Evolutionary conservation across 495 filamentous ascomycete genomes (phyloP), one percentile per base, ranked within the genome.

Genomic region (Neurospora cerealis): DNA sequence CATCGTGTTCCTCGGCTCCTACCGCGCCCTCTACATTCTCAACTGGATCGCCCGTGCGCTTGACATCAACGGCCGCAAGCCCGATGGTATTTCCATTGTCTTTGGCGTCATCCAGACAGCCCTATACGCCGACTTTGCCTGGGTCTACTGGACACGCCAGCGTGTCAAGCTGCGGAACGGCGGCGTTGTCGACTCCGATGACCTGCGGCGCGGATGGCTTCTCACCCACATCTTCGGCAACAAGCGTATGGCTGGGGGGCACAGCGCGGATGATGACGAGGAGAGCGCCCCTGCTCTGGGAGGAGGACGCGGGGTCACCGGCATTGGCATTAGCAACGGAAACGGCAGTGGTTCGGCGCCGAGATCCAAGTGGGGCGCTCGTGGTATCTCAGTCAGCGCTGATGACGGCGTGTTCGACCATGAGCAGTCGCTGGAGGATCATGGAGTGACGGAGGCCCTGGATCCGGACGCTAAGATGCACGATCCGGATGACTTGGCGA

Each of bases 121-220:
- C 2, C 88, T 98, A 71, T 98, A 98, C 80, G 79, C 94, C 75
- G 96, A 99, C 80, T 99, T 99, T 79, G 93, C 92, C 34, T 98
- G 95, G 94, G 93, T 99, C 1, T 99, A 99, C 84, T 97, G 92
- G 84, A 91, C 91, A 5, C 87, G 96, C 42, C 96, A 98, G 83
- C 88, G 93, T 41, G 95, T 99, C 77, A 98, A 98, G 88, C 90
- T 99, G 5, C 88, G 96, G 62, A 90, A 91, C 74, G 95, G 95
- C 73, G 94, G 93, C 4, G 87, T 98, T 21, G 93, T 99, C n/a
- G 96, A 99, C 78, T 91, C 90, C 7, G 95, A 98, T 62, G 96
- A 99, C 80, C 86, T 95, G 71, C 85, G 90, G 41, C 89, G 91
- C 69, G 93, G 94, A 72, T 98, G 94, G 87, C 83, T 99, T 21